These are phyloP conservation scores for Pezicula carpinea DNA, from an alignment of 2,329 filamentous ascomycete genomes.

Conservation along the genomic window DNA sequence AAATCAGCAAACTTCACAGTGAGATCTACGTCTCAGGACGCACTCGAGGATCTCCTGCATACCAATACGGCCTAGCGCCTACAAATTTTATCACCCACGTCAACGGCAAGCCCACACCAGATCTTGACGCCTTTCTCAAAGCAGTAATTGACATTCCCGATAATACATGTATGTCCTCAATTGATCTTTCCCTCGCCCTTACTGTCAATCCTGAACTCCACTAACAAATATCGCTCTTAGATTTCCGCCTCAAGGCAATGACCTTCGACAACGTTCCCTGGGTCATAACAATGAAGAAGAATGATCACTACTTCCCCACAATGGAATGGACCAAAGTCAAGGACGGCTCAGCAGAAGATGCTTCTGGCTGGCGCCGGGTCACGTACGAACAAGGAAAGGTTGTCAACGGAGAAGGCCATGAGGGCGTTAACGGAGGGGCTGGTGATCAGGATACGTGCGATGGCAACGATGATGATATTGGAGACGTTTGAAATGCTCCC, in stretches of 20 bases:
- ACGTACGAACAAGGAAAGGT: conserved; percentile 55
- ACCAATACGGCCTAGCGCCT: conserved; percentile 86
- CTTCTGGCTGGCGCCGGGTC: conserved; percentile 58
- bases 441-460: conserved; percentile 11
- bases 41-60: conserved; percentile 75
- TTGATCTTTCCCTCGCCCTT: not conserved
- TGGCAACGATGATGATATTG: not conserved
- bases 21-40: conserved; percentile 94
- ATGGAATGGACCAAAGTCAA: conserved; percentile 65
- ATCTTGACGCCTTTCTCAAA: conserved; percentile 73
- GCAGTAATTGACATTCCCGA: conserved; percentile 86
- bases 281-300: conserved; percentile 99
- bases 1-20: conserved; percentile 93
- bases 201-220: conserved; percentile 8
- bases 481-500: not conserved
- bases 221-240: conserved; percentile 32
- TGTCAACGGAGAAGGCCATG: conserved; percentile 47
- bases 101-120: conserved; percentile 80
- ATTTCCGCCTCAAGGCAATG: conserved; percentile 95
- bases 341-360: conserved; percentile 29
- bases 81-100: conserved; percentile 98
- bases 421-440: conserved; percentile 25
- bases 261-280: conserved; percentile 98
- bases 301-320: conserved; percentile 87
- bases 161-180: conserved; percentile 68